Base-by-base conservation (phyloP, 495 filamentous ascomycete genomes). In the Penicilliopsis zonata region DNA sequence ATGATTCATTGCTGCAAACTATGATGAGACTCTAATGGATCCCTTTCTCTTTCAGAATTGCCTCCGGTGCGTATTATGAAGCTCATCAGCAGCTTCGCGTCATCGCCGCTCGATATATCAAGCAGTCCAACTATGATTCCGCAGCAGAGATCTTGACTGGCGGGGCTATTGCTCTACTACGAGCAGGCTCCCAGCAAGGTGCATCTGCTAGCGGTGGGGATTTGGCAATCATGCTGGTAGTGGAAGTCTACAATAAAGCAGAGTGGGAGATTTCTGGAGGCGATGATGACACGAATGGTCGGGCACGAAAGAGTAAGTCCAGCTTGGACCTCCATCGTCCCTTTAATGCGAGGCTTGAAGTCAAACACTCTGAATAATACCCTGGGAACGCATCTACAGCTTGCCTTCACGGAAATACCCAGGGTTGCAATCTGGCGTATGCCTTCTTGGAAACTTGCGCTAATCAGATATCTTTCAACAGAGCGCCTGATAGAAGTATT, bases 11-110 rank as follows among this genome's bases (percentile, higher is more conserved):
- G n/a, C 6, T 6, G n/a, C 6, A n/a, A 23, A 23, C 36, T 35
- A 13, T 37, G 20, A 6, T 29, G 17, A 31, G 10, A 34, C 29
- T 14, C 42, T 45, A 35, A 47, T 37, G 25, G 5, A 28, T 19
- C 35, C 30, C 18, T 32, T 17, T 28, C 34, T 14, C 16, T 9
- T 35, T 38, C 59, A 92, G 88, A 51, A 95, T 94, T 55, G 69
- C 76, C 40, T 86, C 90, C 57, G 92, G 90, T 38, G 74, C 84
- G 45, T 94, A 74, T 65, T 98, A 98, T 62, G 90, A 98, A 70
- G 90, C 90, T 33, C 86, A 93, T 55, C 90, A 98, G 55, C 92
- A 98, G 63, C 78, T 94, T 36, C 82, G 90, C 21, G 84, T 93
- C 18, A 85, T 96, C 42, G 83, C 86, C 20, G 80, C 82, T 29